These are phyloP conservation scores for Cercospora zeae-maydis DNA, from an alignment of 2,329 filamentous ascomycete genomes.

Conservation along the genomic window DNA sequence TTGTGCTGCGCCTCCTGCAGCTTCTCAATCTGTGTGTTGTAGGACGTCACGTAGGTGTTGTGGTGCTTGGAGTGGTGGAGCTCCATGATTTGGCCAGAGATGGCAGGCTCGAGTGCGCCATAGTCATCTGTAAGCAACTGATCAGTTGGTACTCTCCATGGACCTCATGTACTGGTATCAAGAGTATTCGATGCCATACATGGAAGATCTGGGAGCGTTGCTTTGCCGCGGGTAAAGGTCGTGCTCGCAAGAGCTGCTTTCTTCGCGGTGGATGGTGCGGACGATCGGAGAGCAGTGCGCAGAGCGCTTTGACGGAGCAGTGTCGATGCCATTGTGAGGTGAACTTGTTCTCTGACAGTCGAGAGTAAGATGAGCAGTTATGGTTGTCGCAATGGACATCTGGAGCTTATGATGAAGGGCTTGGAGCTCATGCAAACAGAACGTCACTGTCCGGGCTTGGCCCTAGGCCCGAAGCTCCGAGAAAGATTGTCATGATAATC, in stretches of 20 bases:
- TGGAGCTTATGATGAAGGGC: not conserved
- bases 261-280: constrained; percentile 57
- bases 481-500: not conserved
- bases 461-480: not conserved
- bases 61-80: constrained; percentile 93
- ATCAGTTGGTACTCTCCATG: not conserved
- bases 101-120: constrained; percentile 78
- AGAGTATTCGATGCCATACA: constrained; percentile 50
- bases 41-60: constrained; percentile 86
- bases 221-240: constrained; percentile 80
- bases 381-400: not conserved
- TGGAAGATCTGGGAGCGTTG: constrained; percentile 82
- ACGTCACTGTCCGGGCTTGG: not conserved
- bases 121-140: constrained; percentile 70
- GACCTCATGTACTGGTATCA: not conserved
- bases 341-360: not conserved
- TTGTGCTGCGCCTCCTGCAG: constrained; percentile 56
- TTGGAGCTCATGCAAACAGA: constrained; percentile 4
- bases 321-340: constrained; percentile 63
- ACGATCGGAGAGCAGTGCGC: constrained; percentile 68
- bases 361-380: not conserved
- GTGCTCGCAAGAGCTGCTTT: constrained; percentile 66
- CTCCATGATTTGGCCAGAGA: constrained; percentile 94
- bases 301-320: constrained; percentile 68
- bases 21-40: constrained; percentile 76